Percentiles rank a stretch among this genome's conserved stretches.
These are phyloP conservation scores for Neurospora sp. DNA, from an alignment of 495 filamentous ascomycete species.

Conservation along the genomic window DNA sequence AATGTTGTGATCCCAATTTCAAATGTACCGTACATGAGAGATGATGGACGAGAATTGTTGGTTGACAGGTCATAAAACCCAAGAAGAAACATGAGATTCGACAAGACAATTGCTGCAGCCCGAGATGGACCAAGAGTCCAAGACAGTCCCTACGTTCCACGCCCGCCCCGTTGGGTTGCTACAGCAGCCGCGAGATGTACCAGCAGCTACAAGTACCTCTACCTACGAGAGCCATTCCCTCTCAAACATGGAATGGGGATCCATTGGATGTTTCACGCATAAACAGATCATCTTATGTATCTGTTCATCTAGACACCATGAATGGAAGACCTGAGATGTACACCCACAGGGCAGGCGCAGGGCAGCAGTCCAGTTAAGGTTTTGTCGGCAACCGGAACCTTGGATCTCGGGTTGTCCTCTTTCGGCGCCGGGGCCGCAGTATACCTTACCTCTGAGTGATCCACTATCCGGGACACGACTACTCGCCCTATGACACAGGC, in stretches of 20 bases:
- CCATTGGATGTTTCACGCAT: neutral
- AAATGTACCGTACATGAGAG: neutral
- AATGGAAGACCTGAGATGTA: neutral
- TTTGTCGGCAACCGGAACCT: neutral
- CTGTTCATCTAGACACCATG: neutral
- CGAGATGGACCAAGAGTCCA: neutral
- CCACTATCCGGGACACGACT: neutral
- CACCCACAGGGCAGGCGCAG: neutral
- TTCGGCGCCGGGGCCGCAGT: neutral
- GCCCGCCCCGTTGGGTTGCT: neutral
- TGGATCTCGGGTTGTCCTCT: neutral
- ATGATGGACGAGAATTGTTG: neutral
- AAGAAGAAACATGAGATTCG: neutral
- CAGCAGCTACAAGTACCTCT: neutral
- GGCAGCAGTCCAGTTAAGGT: neutral
- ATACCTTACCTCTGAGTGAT: neutral
- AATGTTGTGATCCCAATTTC: neutral
- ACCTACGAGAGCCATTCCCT: neutral
- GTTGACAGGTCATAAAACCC: neutral
- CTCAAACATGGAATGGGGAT: neutral
- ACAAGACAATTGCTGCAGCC: neutral
- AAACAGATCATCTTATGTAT: neutral
- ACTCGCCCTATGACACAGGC: neutral
- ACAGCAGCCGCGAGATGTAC: neutral
- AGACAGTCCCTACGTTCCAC: neutral